Base-by-base conservation (phyloP, 768 basidiomycete genomes). In the Mycena latifolia region DNA sequence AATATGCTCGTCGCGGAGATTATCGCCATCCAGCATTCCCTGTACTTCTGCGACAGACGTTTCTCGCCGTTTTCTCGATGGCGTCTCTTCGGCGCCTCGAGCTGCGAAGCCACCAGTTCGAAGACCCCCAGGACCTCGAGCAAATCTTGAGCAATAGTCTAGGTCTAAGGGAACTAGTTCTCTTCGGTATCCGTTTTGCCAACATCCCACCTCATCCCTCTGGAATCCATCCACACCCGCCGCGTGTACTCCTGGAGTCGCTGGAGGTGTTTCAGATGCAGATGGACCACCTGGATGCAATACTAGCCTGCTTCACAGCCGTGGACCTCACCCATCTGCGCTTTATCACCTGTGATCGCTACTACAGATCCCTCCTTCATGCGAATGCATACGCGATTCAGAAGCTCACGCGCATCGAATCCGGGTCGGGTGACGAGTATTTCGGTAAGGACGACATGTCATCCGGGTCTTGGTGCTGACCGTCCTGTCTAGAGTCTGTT, bases 21-120 rank as follows among this genome's bases (percentile, higher is more conserved):
- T 35, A 6, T 53, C 5, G 25, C 29, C 11, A 27, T 61, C 12
- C 11, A 54, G n/a, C n/a, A n/a, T n/a, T n/a, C 22, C 51, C 60
- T 20, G 0, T 7, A 45, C 29, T 20, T n/a, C 12, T 41, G 8
- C 2, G 37, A 61, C 28, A 20, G 33, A 35, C 59, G 2, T 31
- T 52, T 20, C 9, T 43, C 4, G 27, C 27, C 9, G 59, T 12
- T 14, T 45, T 61, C 37, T 52, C 59, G n/a, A 39, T 25, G 0
- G 18, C 37, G 6, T 52, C 51, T 28, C 59, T 61, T 27, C 51
- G 39, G 12, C 37, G 37, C 24, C 59, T 61, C n/a, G 27, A 29
- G 28, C 37, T 52, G 7, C 59, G 50, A 22, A 7, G 31, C 12
- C 59, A 29, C 22, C 10, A 18, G 15, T 61, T 61, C 22, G 8